Base-by-base conservation (phyloP, 768 basidiomycete genomes). In the Sporobolomyces phaffii region DNA sequence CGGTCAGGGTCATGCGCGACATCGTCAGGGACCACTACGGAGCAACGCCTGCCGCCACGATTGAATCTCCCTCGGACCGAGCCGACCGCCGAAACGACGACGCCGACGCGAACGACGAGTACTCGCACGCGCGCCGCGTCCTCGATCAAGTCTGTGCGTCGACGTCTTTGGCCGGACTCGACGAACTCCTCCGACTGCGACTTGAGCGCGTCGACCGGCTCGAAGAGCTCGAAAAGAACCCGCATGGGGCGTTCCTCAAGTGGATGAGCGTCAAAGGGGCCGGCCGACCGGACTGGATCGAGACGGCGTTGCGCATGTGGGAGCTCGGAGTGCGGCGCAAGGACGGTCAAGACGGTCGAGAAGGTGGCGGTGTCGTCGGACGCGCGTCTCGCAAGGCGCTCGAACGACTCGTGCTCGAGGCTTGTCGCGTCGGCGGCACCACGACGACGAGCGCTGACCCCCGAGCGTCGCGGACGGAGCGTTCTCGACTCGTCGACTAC, bases 131-230 rank as follows among this genome's bases (percentile, higher is more conserved):
- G 24, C 54, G 56, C 17, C 0, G 9, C 0, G 34, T 68, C 7
- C 66, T 68, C 56, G 66, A 68, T 49, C 49, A 47, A 24, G 66
- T 51, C 3, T 68, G 66, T 28, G 15, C 43, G 7, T 44, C 43
- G 24, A 29, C 53, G n/a, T 24, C 33, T 5, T 22, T n/a, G 26
- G 22, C 20, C 6, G 26, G 1, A 18, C 60, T 68, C 28, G 66
- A 62, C 20, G 49, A 29, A 15, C 56, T 68, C 0, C 49, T 59
- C 15, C 43, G 26, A 9, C 40, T n/a, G 15, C 66, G 66, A 3
- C 43, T 68, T n/a, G 61, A 38, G 31, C 48, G 56, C 7, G 61
- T 68, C 18, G 60, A 53, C 36, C 56, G 66, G 15, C n/a, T 36
- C 7, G 61, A 62, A 38, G 61, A 57, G 44, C 49, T 68, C 22